Base-by-base conservation (phyloP, 208 protist genomes). In the Leishmania turanica region DNA sequence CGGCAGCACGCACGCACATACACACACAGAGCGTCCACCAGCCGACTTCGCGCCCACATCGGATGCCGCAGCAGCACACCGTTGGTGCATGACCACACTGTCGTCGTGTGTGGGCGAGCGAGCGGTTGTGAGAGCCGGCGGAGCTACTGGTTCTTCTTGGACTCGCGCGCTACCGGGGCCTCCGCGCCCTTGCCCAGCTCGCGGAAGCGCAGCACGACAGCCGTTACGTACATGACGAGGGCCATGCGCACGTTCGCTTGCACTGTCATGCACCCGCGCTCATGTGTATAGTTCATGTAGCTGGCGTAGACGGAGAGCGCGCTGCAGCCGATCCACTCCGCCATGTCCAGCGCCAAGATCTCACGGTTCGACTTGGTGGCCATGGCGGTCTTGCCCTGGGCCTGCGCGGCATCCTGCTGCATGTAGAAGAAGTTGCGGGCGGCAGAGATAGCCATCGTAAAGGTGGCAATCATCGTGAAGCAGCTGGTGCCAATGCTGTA, bases 161-260 rank as follows among this genome's bases (percentile, higher is more conserved):
- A 15, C 45, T 65, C 56, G 17, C 11, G 47, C 37, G 17, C 60
- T 3, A 68, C 27, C 21, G 11, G 21, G 24, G 24, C 62, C 51
- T 24, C 68, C 11, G 21, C n/a, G 58, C 80, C 65, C 64, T 76
- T 40, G n/a, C 34, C 24, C 65, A 93, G 68, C 31, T 83, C 84
- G 42, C 81, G 65, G 45, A 84, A 77, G 40, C 82, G 79, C 68
- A 90, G 77, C 31, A 80, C 79, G 69, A 90, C 24, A 49, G 78
- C 81, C 34, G 78, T 76, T 3, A 90, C 60, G 77, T 88, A 89
- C 81, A 92, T 81, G 64, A 77, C 68, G 17, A 90, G n/a, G 54
- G 84, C 84, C 89, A 92, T 90, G 65, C 86, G 83, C 47, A 84
- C 79, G 56, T 90, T 92, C 17, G 89, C 89, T 75, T 86, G 87